Evolutionary conservation across 2,329 filamentous ascomycete species (phyloP), one percentile per base, ranked within the genome.

Genomic region (Aspergillus viridinutans): DNA sequence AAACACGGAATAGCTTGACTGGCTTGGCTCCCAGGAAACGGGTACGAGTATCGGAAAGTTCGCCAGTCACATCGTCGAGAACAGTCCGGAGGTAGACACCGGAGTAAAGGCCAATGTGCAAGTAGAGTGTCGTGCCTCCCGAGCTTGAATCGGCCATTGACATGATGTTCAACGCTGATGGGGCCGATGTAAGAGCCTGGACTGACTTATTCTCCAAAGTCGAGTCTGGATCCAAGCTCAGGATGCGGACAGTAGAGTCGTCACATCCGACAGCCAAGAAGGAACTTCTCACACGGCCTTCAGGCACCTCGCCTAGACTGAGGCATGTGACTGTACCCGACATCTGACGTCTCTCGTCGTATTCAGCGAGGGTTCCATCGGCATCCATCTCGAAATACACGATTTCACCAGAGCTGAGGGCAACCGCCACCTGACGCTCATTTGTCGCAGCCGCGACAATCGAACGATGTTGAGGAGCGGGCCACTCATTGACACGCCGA

Each of bases 371-470:
- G 3, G 90, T 90, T 29, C 92, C 92, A 73, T 97, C 93, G 0
- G 85, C 83, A 68, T 97, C 94, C 86, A 97, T 93, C 72, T 99
- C 95, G 65, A 99, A 99, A 71, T 97, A 99, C 45, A 96, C 90
- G 61, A 99, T 93, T 73, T 99, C 94, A 40, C 93, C 93, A 8
- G 92, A 97, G 70, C 92, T 97, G 26, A 99, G 80, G 1, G 94
- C 94, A 51, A 97, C 88, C 3, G 92, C 92, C 26, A 99, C 90
- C 75, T 99, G 94, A 45, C 90, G 86, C 66, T 93, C 87, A 68
- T 99, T 99, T 17, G 93, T 94, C 1, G 93, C 88, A 35, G 93
- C 95, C 8, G 93, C 91, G 49, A 97, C 92, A 62, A 99, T 97
- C 0, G 93, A 95, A 23, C 94, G 85, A 78, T 99, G 93, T 64